A percentile compares a stretch with the other conserved stretches of the same genome.
Conservation (phyloP, 495 filamentous ascomycete genomes). For the Neurospora cerealis region DNA sequence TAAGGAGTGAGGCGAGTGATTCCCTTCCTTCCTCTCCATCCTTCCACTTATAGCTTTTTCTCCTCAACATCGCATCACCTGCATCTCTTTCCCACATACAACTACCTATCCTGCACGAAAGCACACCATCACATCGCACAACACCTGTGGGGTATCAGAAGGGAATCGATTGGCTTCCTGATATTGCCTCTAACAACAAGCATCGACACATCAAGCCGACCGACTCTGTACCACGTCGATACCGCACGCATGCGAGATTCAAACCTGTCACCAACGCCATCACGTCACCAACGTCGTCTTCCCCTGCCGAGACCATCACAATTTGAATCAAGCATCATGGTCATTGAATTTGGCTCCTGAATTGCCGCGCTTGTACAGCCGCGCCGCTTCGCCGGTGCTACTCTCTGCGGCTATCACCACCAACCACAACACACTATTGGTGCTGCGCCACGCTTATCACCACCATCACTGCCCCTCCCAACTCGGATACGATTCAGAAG, state of each 20-base stretch:
- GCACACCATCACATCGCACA: not conserved
- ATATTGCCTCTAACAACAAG: not conserved
- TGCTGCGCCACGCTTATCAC: not conserved
- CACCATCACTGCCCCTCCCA: not conserved
- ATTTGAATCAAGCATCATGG: not conserved
- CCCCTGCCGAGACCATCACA: not conserved
- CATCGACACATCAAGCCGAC: not conserved
- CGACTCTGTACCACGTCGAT: not conserved
- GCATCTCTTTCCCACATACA: not conserved
- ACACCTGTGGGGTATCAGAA: not conserved
- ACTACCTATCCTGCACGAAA: not conserved
- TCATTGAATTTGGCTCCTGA: not conserved
- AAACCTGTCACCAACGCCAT: not conserved
- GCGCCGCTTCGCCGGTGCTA: not conserved
- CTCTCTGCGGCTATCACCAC: not conserved
- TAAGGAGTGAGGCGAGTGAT: constrained; percentile 1
- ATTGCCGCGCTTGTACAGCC: not conserved
- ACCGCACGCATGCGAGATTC: not conserved
- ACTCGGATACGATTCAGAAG: not conserved
- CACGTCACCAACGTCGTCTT: not conserved
- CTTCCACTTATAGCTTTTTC: constrained; percentile 1
- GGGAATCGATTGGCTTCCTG: not conserved
- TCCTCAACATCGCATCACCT: not conserved
- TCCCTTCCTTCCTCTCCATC: not conserved
- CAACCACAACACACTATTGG: not conserved